Conservation (phyloP, 2,329 filamentous ascomycete genomes). For the Mariannaea elegans region DNA sequence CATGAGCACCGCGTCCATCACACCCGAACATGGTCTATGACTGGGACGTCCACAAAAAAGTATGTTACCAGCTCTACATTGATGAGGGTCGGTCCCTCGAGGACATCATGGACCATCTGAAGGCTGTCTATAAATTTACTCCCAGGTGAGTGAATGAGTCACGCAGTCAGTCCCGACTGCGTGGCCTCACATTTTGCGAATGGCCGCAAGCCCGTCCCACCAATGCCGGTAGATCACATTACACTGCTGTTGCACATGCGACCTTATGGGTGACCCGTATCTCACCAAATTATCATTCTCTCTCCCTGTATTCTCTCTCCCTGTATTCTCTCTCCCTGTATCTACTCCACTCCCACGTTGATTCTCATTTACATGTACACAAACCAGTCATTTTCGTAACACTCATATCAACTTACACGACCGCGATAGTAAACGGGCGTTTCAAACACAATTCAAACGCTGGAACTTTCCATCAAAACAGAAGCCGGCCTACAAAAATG, state of each 20-base stretch:
- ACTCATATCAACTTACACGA: conserved; percentile 27
- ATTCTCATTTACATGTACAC: not conserved
- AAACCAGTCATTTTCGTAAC: not conserved
- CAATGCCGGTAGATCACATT: not conserved
- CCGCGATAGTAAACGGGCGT: conserved; percentile 73
- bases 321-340: not conserved
- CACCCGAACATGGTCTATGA: conserved; percentile 54
- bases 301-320: not conserved
- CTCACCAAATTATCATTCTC: not conserved
- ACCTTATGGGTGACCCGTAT: not conserved
- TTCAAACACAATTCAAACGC: conserved; percentile 78
- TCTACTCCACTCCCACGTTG: not conserved
- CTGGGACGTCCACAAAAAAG: conserved; percentile 55
- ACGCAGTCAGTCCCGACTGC: not conserved
- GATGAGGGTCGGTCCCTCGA: conserved; percentile 76
- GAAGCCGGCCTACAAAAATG: conserved; percentile 75
- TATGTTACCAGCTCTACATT: conserved; percentile 73
- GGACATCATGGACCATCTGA: conserved; percentile 79
- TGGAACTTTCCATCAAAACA: conserved; percentile 84
- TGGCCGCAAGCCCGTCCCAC: not conserved
- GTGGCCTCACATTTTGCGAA: not conserved
- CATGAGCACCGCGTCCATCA: conserved; percentile 26
- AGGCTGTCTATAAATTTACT: conserved; percentile 69
- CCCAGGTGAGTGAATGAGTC: conserved; percentile 70
- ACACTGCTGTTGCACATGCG: not conserved